Percentiles rank a stretch among this genome's conserved stretches.
Conservation (phyloP, 2,329 filamentous ascomycete species). For the Nothophoma quercina region DNA sequence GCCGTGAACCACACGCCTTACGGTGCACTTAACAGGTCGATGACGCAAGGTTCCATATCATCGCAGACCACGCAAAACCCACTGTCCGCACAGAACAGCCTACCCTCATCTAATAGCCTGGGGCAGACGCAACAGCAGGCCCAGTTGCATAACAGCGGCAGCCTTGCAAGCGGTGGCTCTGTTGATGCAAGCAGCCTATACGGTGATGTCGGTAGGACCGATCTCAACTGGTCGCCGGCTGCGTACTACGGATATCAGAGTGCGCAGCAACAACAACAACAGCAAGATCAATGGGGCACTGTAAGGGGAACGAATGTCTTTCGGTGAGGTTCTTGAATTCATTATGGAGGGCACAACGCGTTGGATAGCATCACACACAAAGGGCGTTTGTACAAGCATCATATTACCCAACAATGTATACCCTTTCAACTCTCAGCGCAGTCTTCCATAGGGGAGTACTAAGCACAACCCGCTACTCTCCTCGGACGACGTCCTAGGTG, state of each 20-base stretch:
- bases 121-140: conserved; percentile 28
- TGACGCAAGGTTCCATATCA: conserved; percentile 28
- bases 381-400: not conserved
- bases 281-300: conserved; percentile 38
- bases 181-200: conserved; percentile 33
- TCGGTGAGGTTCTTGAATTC: conserved; percentile 21
- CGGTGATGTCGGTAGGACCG: conserved; percentile 17
- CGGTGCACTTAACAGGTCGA: conserved; percentile 30
- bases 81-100: conserved; percentile 11
- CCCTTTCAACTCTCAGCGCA: not conserved
- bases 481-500: too few relatives aligned
- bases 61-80: conserved; percentile 22
- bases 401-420: not conserved
- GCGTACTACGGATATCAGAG: conserved; percentile 39
- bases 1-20: conserved; percentile 34
- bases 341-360: too few relatives aligned
- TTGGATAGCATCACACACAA: not conserved
- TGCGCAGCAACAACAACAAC: conserved; percentile 25
- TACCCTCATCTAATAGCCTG: conserved; percentile 5
- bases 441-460: too few relatives aligned
- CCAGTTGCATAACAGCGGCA: conserved; percentile 22
- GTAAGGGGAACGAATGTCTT: conserved; percentile 32
- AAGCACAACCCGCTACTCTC: too few relatives aligned
- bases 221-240: conserved; percentile 34
- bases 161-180: conserved; percentile 22